Evolutionary conservation across 2,329 filamentous ascomycete genomes (phyloP), one percentile per base, ranked within the genome.

Genomic region (Aspergillus luchuensis): DNA sequence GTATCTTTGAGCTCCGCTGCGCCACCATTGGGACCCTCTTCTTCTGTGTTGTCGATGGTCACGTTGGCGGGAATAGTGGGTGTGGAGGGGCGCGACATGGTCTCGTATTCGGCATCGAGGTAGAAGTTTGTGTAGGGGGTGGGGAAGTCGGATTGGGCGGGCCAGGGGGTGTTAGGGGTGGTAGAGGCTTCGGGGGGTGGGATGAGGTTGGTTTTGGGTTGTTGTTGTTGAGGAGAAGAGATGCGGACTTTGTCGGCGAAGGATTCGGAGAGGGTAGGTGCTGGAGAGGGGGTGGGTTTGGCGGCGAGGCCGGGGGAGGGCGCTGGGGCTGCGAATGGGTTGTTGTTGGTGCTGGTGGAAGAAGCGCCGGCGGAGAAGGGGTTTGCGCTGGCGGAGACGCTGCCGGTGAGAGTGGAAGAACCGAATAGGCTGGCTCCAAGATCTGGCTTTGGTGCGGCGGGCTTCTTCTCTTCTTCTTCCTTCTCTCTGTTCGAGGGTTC

Each of bases 61-160:
- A 83, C 77, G 57, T 79, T 79, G 30, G 79, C 75, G 43, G 80
- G 80, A 38, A 78, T 72, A 4, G 79, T 82, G 47, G 84, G 83
- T 30, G 78, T 76, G 0, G 84, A 83, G 2, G 69, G 77, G 8
- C 77, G 77, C 66, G 87, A 91, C 25, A 98, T 85, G 4, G 90
- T 91, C 76, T 99, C 95, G 78, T 91, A 96, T 71, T 97, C 94
- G 55, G 94, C 94, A 68, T 98, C 95, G 48, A 94, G 87, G 79
- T 92, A 91, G 72, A 89, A 90, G 30, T 85, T 79, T 0, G 91
- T 89, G 76, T 93, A 98, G 0, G 92, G 81, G 1, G 81, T 63
- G 0, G 91, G 90, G 66, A 91, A 89, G 0, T 83, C 78, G 1
- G 86, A 81, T 41, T 82, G 78, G 11, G 83, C 72, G 0, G 94